These are phyloP conservation scores for Coleophoma cylindrospora DNA, from an alignment of 2,329 filamentous ascomycete species.

Conservation along the genomic window DNA sequence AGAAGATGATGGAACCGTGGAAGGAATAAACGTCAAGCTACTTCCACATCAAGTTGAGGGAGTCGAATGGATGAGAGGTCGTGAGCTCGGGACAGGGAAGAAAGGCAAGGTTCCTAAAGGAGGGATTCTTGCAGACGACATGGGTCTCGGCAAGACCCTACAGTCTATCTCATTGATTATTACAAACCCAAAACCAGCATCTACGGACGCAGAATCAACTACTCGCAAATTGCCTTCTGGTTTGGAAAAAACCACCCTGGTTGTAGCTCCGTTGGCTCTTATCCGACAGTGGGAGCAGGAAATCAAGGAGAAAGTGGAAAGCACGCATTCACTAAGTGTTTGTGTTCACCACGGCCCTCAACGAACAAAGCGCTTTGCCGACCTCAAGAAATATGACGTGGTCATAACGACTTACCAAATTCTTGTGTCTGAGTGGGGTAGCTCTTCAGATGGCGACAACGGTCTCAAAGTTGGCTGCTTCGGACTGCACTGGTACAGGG, in stretches of 20 bases:
- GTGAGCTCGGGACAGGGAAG: conserved; percentile 82
- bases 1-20: conserved; percentile 59
- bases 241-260: conserved; percentile 75
- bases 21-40: conserved; percentile 81
- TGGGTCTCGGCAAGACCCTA: conserved; percentile 95
- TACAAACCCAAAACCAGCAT: conserved; percentile 67
- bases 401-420: conserved; percentile 98
- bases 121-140: conserved; percentile 93
- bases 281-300: conserved; percentile 98
- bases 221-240: conserved; percentile 63
- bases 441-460: conserved; percentile 55
- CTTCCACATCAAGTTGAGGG: conserved; percentile 93
- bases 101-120: conserved; percentile 80
- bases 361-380: conserved; percentile 71
- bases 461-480: conserved; percentile 77
- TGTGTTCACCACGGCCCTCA: conserved; percentile 87
- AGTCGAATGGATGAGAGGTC: conserved; percentile 90
- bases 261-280: conserved; percentile 87
- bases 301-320: conserved; percentile 74
- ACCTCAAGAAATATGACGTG: conserved; percentile 82
- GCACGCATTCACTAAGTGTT: conserved; percentile 68
- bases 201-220: conserved; percentile 49
- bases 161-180: conserved; percentile 89
- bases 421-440: conserved; percentile 81
- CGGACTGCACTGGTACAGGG: conserved; percentile 88